A percentile compares a stretch with the other conserved stretches of the same genome.
Evolutionary conservation across 352 stramenopile genomes (phyloP).

Genomic region (Pythium myriotylum): DNA sequence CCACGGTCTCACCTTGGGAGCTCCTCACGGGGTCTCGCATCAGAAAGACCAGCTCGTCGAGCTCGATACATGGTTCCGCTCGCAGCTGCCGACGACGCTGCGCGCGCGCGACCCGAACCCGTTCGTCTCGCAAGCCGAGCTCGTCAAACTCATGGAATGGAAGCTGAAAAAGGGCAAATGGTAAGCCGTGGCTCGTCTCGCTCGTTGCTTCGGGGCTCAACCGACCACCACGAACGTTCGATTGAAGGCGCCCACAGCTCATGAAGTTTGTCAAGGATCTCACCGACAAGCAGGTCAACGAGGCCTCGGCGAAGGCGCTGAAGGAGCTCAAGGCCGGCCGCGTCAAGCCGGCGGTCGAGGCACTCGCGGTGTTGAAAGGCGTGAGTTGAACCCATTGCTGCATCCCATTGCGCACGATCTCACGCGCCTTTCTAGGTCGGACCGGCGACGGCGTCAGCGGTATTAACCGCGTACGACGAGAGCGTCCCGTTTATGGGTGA

Average conservation of each 20-base stretch:
- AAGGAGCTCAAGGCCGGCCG: constrained; percentile 37
- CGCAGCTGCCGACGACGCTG: constrained; percentile 41
- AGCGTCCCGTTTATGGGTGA: constrained; percentile 80
- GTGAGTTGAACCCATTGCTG: constrained; percentile 33
- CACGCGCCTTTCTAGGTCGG: constrained; percentile 44
- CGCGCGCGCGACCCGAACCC: constrained; percentile 48
- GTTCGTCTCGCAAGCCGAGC: constrained; percentile 54
- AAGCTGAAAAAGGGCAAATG: constrained; percentile 88
- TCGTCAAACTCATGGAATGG: constrained; percentile 77
- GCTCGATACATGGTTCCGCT: constrained; percentile 66
- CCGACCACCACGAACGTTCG: too few species aligned
- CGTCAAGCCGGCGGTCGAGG: constrained; percentile 49
- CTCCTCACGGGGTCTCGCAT: constrained; percentile 2
- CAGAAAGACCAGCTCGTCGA: constrained; percentile 61
- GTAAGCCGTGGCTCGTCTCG: constrained; percentile 27
- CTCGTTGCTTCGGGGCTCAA: neutral
- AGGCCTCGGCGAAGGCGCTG: constrained; percentile 49
- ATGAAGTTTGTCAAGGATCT: constrained; percentile 71
- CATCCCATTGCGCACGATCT: neutral
- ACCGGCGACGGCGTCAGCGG: constrained; percentile 72
- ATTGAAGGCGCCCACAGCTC: constrained; percentile 70
- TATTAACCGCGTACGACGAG: constrained; percentile 70
- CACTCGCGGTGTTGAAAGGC: constrained; percentile 67
- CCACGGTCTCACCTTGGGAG: too few species aligned
- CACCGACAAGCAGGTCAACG: constrained; percentile 45